Base-by-base conservation (phyloP, 164 flowering plant species). In the Paratinospora sagittata region DNA sequence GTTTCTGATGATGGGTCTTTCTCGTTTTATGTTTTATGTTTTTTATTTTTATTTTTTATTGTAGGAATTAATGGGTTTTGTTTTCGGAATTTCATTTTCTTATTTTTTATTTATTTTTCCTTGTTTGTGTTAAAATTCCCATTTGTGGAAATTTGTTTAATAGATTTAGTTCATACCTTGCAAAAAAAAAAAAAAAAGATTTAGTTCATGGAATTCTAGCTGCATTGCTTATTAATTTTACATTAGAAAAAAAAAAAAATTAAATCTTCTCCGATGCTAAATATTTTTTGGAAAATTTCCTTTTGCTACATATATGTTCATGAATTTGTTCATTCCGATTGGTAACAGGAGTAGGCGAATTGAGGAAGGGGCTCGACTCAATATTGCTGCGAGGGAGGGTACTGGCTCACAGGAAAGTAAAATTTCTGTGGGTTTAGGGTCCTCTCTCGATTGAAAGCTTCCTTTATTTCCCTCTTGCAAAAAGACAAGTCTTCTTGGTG, bases 371-470 rank as follows among this genome's bases (percentile, higher is more conserved):
- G 27, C 17, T 61, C 14, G 23, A 24, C 13, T 61, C 5, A 27
- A 33, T 3, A 11, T 64, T 39, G 67, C 19, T 6, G 52, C 17
- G 67, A 63, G 68, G 9, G 72, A 39, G 37, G 58, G 24, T 34
- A 63, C 73, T 63, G 63, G 68, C 26, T 71, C 43, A 43, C 60
- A 13, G 23, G 52, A 45, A 55, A 49, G n/a, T 30, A 27, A 27
- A 49, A 13, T 55, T 55, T 55, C 27, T 30, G 68, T 24, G 62
- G 64, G 67, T 67, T 47, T 63, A 43, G 73, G 14, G 39, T 71
- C 73, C 62, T 71, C 67, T 65, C 43, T 63, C 62, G 19, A 30
- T 27, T 5, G 13, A 63, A 13, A 63, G 33, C 10, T 61, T 70
- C 67, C 17, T 62, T 34, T 17, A 13, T 9, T 17, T 37, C 49